Conservation (phyloP, 257 asterid genomes). For the Ilex aquifolium region DNA sequence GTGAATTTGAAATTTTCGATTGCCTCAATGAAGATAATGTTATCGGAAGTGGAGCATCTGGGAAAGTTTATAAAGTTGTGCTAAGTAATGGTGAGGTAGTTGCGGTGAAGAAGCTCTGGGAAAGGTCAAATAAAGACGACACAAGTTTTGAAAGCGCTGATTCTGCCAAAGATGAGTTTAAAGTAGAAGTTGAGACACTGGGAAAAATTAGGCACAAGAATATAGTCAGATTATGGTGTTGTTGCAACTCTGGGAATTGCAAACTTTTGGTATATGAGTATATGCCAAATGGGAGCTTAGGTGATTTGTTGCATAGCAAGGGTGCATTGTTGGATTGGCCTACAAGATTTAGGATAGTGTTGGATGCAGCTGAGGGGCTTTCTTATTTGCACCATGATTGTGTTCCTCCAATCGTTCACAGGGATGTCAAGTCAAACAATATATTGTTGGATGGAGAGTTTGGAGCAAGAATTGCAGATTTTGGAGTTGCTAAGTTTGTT, state of each 20-base stretch:
- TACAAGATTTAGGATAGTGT: constrained; percentile 52
- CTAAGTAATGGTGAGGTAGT: constrained; percentile 64
- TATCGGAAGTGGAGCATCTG: constrained; percentile 72
- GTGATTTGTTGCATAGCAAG: constrained; percentile 60
- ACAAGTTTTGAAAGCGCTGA: constrained; percentile 9
- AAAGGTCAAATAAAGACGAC: constrained; percentile 24
- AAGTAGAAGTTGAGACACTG: constrained; percentile 66
- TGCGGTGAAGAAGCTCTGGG: constrained; percentile 68
- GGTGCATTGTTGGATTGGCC: constrained; percentile 53
- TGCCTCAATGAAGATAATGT: constrained; percentile 58
- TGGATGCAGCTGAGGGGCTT: constrained; percentile 83
- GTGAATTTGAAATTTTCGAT: constrained; percentile 46
- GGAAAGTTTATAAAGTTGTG: constrained; percentile 63
- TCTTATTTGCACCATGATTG: constrained; percentile 87
- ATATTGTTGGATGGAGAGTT: constrained; percentile 54
- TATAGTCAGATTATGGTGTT: constrained; percentile 71
- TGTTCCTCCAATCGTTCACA: constrained; percentile 78
- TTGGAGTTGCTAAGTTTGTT: constrained; percentile 74
- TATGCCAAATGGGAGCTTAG: constrained; percentile 84
- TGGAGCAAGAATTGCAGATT: constrained; percentile 73
- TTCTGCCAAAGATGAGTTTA: constrained; percentile 39
- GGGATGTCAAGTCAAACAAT: constrained; percentile 80
- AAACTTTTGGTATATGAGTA: constrained; percentile 78
- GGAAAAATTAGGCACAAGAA: constrained; percentile 85
- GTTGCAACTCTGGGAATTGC: constrained; percentile 44